A percentile compares a stretch with the other conserved stretches of the same genome.
These are phyloP conservation scores for Calonectria henricotiae DNA, from an alignment of 2,329 filamentous ascomycete species.

Conservation along the genomic window DNA sequence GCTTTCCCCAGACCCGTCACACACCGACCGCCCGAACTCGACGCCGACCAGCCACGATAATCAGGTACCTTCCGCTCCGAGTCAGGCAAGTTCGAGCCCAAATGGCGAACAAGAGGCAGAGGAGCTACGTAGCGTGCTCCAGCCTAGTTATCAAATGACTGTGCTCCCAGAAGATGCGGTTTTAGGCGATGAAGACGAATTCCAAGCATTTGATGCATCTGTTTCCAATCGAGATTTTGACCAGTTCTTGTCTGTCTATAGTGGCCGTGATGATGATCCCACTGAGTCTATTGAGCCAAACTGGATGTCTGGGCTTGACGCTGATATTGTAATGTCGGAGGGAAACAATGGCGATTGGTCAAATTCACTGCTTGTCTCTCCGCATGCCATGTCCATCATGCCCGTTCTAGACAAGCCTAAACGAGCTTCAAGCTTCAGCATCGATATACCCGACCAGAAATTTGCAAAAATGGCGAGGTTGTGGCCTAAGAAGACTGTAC, in stretches of 20 bases:
- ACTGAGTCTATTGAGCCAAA: background rate
- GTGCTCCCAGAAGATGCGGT: background rate
- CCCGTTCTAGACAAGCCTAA: background rate
- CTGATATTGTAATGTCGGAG: constrained; percentile 4
- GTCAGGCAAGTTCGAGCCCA: constrained; percentile 5
- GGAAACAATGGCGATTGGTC: background rate
- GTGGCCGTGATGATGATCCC: background rate
- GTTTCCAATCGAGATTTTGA: constrained; percentile 10
- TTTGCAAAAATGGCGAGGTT: constrained; percentile 14
- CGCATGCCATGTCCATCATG: constrained; percentile 1
- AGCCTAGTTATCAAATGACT: background rate
- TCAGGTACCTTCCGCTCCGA: background rate
- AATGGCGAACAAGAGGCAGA: constrained; percentile 1
- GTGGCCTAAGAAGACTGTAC: background rate
- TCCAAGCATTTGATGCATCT: background rate
- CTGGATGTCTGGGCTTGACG: constrained; percentile 7
- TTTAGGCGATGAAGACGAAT: constrained; percentile 5
- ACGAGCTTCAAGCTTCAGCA: background rate
- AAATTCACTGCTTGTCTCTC: background rate
- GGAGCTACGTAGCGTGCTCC: background rate
- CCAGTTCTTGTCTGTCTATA: constrained; percentile 8
- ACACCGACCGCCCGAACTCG: constrained; percentile 1
- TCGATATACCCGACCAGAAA: constrained; percentile 7
- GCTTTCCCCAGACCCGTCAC: background rate
- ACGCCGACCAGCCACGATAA: background rate